phyloP scores from a whole-genome alignment of 306 rosid species.

The Acacia melanoxylon region DNA sequence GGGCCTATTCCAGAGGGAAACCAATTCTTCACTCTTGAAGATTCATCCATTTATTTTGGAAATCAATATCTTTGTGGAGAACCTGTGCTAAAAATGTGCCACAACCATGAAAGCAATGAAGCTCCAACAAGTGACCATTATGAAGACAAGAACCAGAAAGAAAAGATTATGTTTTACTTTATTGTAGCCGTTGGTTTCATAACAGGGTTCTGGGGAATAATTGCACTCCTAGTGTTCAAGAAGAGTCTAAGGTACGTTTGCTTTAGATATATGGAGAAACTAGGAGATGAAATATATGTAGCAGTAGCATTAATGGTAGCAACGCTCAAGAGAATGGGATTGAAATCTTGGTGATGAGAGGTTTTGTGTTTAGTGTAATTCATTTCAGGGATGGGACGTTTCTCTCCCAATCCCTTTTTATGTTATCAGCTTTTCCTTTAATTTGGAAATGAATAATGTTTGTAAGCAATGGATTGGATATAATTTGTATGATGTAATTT shows the following conservation, averaged over 20 bases:
- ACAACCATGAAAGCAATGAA: neutral
- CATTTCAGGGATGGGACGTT: neutral
- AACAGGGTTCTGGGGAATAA: neutral
- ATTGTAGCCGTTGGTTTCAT: neutral
- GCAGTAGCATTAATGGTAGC: neutral
- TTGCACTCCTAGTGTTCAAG: neutral
- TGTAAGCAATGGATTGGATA: neutral
- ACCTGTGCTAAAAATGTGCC: neutral
- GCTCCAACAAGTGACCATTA: neutral
- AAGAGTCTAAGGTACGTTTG: neutral
- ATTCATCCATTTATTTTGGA: conserved; percentile 23
- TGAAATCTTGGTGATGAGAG: neutral
- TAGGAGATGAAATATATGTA: neutral
- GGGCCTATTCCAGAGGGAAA: conserved; percentile 25
- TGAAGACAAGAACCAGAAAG: neutral
- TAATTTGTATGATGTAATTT: neutral
- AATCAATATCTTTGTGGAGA: conserved; percentile 20
- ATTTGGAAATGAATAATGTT: neutral
- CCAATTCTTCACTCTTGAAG: conserved; percentile 9
- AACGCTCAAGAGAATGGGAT: neutral
- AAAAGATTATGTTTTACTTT: neutral
- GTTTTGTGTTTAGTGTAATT: neutral
- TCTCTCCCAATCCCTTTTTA: neutral
- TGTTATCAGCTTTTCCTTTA: neutral
- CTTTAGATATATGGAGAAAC: neutral